A percentile compares a stretch with the other conserved stretches of the same genome.
Evolutionary conservation across 1,284 basidiomycete species (phyloP).

Genomic region (Sanguinoderma infundibulare): DNA sequence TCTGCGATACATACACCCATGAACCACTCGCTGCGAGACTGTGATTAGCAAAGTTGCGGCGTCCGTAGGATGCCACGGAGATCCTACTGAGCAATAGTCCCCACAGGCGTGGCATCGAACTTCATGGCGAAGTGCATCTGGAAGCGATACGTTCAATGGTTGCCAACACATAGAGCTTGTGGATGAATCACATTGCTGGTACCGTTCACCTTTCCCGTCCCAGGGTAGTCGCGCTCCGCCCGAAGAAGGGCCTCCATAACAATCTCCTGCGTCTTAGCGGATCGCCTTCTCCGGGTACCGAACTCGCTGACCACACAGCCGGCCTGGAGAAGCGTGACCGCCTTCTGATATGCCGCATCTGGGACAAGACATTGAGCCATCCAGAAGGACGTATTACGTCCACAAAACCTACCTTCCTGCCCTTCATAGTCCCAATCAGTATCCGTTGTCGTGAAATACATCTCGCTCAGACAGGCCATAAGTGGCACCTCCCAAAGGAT

Average conservation of each 20-base stretch:
- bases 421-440: constrained; percentile 86
- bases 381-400: too few species aligned
- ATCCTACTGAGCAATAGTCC: constrained; percentile 88
- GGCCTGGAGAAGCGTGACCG: constrained; percentile 62
- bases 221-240: constrained; percentile 59
- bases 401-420: constrained; percentile 61
- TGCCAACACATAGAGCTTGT: neutral
- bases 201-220: constrained; percentile 70
- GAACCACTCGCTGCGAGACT: constrained; percentile 80
- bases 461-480: constrained; percentile 88
- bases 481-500: constrained; percentile 97
- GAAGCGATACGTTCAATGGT: neutral
- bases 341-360: constrained; percentile 76
- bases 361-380: too few species aligned
- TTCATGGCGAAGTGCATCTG: constrained; percentile 84
- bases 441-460: constrained; percentile 72
- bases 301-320: constrained; percentile 91
- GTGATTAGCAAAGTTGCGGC: neutral
- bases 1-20: constrained; percentile 76
- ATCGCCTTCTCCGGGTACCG: constrained; percentile 88
- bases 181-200: constrained; percentile 80
- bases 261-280: constrained; percentile 79
- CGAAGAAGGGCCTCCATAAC: constrained; percentile 75
- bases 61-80: neutral
- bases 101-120: constrained; percentile 71